A percentile compares a stretch with the other conserved stretches of the same genome.
These are phyloP conservation scores for Nicotiana undulata DNA, from an alignment of 257 asterid genomes.

Conservation along the genomic window DNA sequence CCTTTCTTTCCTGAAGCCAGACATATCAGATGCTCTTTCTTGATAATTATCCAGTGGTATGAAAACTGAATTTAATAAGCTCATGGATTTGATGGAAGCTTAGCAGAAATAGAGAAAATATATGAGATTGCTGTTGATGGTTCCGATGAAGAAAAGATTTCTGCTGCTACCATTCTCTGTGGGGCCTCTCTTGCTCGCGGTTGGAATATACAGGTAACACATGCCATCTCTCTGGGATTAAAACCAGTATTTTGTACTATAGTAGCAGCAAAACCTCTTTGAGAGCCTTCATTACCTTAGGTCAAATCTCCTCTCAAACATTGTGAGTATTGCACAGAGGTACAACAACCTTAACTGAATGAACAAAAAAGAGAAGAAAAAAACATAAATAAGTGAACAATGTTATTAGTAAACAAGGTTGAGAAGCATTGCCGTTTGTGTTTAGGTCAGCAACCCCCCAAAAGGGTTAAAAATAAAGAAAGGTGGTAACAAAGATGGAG, in stretches of 20 bases:
- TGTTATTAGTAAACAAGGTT: not conserved
- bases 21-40: constrained; percentile 13
- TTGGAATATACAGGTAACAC: constrained; percentile 90
- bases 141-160: constrained; percentile 83
- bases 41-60: constrained; percentile 15
- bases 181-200: constrained; percentile 97
- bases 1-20: constrained; percentile 20
- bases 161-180: constrained; percentile 83
- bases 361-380: not conserved
- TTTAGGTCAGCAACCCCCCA: not conserved
- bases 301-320: not conserved
- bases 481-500: not conserved
- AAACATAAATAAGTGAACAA: not conserved
- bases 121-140: constrained; percentile 83
- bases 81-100: constrained; percentile 74
- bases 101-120: constrained; percentile 94
- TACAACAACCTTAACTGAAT: not conserved
- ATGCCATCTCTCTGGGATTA: not conserved
- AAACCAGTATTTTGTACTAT: not conserved
- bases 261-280: not conserved
- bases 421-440: not conserved
- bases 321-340: not conserved
- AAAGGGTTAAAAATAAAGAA: not conserved
- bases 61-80: constrained; percentile 48
- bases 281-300: constrained; percentile 2